Percentiles rank a stretch among this genome's conserved stretches.
Evolutionary conservation across 2,329 filamentous ascomycete species (phyloP).

Genomic region (Talaromyces funiculosus): DNA sequence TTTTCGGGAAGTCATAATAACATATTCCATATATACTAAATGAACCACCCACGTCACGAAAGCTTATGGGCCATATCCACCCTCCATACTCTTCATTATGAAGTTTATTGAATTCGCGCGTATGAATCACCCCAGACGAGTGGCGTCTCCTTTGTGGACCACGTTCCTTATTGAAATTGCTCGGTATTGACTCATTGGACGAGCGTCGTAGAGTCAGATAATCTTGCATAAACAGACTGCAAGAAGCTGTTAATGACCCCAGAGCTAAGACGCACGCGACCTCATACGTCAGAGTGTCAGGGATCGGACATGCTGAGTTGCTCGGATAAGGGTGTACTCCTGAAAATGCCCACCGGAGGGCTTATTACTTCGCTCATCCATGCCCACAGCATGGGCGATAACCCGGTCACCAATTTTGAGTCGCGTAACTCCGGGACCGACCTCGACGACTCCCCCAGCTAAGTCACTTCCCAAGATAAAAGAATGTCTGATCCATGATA

Average conservation of each 20-base stretch:
- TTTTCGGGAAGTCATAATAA: no score
- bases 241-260: background rate
- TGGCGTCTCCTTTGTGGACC: background rate
- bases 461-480: conserved; percentile 19
- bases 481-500: conserved; percentile 20
- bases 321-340: background rate
- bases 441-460: conserved; percentile 24
- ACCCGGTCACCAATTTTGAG: conserved; percentile 26
- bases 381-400: conserved; percentile 6
- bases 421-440: conserved; percentile 20
- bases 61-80: no score
- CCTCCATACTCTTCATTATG: no score
- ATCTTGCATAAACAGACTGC: background rate
- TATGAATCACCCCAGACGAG: background rate
- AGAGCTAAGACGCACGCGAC: background rate
- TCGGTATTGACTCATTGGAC: background rate
- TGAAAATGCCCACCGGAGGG: background rate
- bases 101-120: no score
- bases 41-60: no score
- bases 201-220: background rate
- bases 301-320: background rate
- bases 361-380: background rate
- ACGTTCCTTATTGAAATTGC: background rate
- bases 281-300: background rate
- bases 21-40: no score